Conservation (phyloP, 1,139 yeast species). For the Zygoascus hellenicus region DNA sequence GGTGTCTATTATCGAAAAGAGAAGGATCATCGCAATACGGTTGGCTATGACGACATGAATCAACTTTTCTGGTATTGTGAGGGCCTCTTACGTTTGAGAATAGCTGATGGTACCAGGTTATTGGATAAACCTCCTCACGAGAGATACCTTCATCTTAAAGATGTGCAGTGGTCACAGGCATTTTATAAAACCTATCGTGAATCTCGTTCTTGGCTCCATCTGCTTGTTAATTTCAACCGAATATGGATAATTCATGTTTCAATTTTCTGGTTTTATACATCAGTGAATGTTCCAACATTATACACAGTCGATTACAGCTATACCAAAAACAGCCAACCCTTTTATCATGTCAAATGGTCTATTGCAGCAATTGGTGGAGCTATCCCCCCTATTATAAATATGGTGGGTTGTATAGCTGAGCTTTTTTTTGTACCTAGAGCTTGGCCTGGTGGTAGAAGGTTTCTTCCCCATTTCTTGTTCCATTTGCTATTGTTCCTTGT, state of each 20-base stretch:
- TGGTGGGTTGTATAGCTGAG: conserved; percentile 60
- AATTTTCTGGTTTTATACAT: conserved; percentile 76
- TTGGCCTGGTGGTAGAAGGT: conserved; percentile 60
- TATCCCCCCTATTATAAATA: conserved; percentile 57
- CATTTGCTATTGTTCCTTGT: conserved; percentile 42
- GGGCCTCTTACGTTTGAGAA: conserved; percentile 48
- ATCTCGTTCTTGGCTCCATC: conserved; percentile 71
- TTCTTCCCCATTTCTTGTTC: conserved; percentile 42
- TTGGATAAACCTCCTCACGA: conserved; percentile 41
- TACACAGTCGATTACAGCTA: conserved; percentile 61
- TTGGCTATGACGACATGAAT: conserved; percentile 85
- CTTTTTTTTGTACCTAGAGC: conserved; percentile 57
- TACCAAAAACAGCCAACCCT: conserved; percentile 56
- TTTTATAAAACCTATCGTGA: conserved; percentile 73
- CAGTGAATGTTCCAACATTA: conserved; percentile 69
- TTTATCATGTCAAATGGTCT: conserved; percentile 54
- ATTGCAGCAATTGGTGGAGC: conserved; percentile 69
- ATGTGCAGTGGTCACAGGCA: conserved; percentile 55
- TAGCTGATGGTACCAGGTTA: conserved; percentile 40
- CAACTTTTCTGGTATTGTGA: conserved; percentile 77
- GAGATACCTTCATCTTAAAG: conserved; percentile 45
- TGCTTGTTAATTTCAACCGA: conserved; percentile 69
- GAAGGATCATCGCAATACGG: conserved; percentile 61
- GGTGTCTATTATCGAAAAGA: conserved; percentile 45
- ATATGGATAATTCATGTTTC: conserved; percentile 79